phyloP scores from a whole-genome alignment of 768 basidiomycete genomes.

The Boletus rufocinnamomeus region DNA sequence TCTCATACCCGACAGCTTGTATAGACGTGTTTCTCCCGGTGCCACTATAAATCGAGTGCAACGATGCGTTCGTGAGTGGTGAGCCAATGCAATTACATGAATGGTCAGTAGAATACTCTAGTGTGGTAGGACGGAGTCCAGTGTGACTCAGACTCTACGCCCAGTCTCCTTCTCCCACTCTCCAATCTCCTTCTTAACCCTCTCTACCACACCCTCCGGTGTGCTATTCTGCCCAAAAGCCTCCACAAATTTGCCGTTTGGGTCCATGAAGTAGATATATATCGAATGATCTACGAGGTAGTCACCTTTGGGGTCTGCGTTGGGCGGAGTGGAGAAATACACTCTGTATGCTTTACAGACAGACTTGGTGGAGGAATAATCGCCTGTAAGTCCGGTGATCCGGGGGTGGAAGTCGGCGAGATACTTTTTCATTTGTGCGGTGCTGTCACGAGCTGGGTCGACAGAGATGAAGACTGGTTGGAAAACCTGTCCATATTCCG shows the following conservation, averaged over 20 bases:
- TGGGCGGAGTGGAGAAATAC: conserved; percentile 94
- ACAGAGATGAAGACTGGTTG: conserved; percentile 95
- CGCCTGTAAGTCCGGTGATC: conserved; percentile 84
- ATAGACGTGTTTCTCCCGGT: no score
- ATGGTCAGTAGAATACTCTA: conserved; percentile 9
- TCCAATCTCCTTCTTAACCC: conserved; percentile 54
- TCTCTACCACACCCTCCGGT: conserved; percentile 64
- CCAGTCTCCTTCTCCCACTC: conserved; percentile 43
- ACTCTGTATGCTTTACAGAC: conserved; percentile 96
- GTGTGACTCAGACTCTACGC: conserved; percentile 28
- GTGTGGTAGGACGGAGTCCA: neutral
- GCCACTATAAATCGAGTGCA: neutral
- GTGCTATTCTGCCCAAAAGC: conserved; percentile 89
- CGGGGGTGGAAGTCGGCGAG: conserved; percentile 88
- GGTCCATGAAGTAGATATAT: conserved; percentile 98
- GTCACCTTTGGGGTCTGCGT: conserved; percentile 86
- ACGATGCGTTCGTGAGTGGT: conserved; percentile 15
- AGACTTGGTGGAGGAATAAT: conserved; percentile 81
- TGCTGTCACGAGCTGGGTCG: conserved; percentile 89
- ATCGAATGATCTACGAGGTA: conserved; percentile 98
- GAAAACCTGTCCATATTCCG: conserved; percentile 67
- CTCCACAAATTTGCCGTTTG: conserved; percentile 89
- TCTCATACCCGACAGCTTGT: conserved; percentile 17
- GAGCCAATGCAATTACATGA: conserved; percentile 20
- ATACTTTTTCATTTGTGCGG: conserved; percentile 60